These are phyloP conservation scores for Fagopyrum tataricum DNA, from an alignment of 148 eudicot species.

Conservation along the genomic window DNA sequence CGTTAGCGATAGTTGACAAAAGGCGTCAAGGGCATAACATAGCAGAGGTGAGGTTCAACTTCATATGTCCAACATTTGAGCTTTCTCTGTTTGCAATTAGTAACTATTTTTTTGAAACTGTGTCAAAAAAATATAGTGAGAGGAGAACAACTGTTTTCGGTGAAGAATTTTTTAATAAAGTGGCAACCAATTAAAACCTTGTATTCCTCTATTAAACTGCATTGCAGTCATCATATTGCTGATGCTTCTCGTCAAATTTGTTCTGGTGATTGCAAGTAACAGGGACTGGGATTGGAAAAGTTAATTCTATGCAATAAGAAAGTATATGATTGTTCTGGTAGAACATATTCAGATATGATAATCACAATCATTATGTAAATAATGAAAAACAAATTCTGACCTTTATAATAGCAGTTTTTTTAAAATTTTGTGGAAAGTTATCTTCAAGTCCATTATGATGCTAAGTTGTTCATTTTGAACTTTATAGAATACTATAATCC, in stretches of 20 bases:
- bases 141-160: no score
- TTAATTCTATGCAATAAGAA: not conserved
- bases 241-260: not conserved
- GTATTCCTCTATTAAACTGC: not conserved
- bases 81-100: no score
- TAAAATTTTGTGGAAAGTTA: not conserved
- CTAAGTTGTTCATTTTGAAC: not conserved
- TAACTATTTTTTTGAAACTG: no score
- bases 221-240: not conserved
- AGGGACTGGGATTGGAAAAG: not conserved
- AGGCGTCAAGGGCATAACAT: slow-evolving; percentile 60
- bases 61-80: not conserved
- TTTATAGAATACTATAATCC: not conserved
- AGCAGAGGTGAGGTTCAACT: slow-evolving; percentile 38
- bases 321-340: not conserved
- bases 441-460: not conserved
- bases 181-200: no score
- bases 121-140: no score
- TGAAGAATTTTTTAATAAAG: no score
- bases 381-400: not conserved
- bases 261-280: not conserved
- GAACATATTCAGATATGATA: not conserved
- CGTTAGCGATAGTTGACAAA: slow-evolving; percentile 68
- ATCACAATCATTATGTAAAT: not conserved
- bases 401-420: not conserved